Conservation (phyloP, 2,329 filamentous ascomycete genomes). For the Sarocladiaceae sp. region DNA sequence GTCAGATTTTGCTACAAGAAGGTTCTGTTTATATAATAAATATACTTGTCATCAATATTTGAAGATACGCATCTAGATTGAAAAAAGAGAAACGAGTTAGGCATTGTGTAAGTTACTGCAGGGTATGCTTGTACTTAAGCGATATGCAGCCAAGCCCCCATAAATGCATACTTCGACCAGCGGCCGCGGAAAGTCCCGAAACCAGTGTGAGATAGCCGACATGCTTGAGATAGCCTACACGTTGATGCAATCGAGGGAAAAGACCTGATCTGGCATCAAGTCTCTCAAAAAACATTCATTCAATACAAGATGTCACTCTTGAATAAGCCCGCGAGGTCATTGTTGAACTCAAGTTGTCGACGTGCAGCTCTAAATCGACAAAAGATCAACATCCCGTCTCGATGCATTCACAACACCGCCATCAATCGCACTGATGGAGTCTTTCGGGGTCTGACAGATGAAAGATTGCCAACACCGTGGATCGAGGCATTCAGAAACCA, state of each 20-base stretch:
- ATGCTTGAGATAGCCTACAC: not conserved
- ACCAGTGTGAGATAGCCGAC: not conserved
- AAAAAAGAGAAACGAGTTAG: no score
- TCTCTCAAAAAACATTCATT: no score
- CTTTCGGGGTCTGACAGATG: conserved; percentile 22
- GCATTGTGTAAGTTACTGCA: no score
- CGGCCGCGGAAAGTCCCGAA: not conserved
- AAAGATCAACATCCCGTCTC: not conserved
- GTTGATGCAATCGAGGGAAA: not conserved
- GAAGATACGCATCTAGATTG: no score
- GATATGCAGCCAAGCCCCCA: not conserved
- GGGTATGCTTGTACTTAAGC: no score
- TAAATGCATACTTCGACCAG: not conserved
- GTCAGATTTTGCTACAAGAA: no score
- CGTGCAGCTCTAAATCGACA: not conserved
- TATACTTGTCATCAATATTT: no score
- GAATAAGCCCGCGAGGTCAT: not conserved
- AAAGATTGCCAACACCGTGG: conserved; percentile 22
- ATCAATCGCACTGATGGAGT: conserved; percentile 21
- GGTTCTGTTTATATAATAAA: no score
- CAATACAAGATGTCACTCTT: not conserved
- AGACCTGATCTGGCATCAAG: not conserved
- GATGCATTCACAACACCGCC: not conserved
- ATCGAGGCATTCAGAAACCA: conserved; percentile 22
- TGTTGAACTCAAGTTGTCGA: not conserved